A percentile compares a stretch with the other conserved stretches of the same genome.
Conservation (phyloP, 2,329 filamentous ascomycete species). For the Colletotrichum plurivorum region DNA sequence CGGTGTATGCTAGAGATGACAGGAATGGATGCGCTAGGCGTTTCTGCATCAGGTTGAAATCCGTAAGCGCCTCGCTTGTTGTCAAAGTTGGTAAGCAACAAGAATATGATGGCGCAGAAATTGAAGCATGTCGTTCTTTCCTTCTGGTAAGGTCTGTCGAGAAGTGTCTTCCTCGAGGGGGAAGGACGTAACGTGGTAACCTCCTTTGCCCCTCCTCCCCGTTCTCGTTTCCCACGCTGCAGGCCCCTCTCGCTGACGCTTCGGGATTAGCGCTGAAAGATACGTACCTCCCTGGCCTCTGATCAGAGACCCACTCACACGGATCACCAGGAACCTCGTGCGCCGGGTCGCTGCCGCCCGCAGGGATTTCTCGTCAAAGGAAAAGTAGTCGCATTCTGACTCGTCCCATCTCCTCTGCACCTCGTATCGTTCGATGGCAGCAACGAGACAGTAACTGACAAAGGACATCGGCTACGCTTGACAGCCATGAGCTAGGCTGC, state of each 20-base stretch:
- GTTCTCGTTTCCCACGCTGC: background rate
- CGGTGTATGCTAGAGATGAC: background rate
- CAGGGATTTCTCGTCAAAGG: conserved; percentile 16
- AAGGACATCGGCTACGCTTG: conserved; percentile 12
- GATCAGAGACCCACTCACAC: background rate
- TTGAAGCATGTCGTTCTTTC: background rate
- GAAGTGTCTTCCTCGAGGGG: background rate
- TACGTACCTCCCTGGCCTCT: background rate
- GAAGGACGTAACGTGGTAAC: background rate
- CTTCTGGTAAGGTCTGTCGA: no score
- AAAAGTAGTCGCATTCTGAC: conserved; percentile 21
- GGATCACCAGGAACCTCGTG: conserved; percentile 8
- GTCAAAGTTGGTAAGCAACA: background rate
- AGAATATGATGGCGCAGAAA: no score
- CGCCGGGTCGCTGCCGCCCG: conserved; percentile 5
- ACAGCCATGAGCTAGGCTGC: conserved; percentile 3
- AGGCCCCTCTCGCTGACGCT: background rate
- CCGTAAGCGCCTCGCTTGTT: background rate
- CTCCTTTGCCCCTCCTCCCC: background rate
- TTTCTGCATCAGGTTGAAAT: conserved; percentile 1
- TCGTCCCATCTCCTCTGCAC: conserved; percentile 29
- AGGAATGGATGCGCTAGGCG: conserved; percentile 9
- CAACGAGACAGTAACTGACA: conserved; percentile 16
- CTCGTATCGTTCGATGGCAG: conserved; percentile 18
- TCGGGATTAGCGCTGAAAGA: background rate